These are phyloP conservation scores for Domatiomyces catenatus DNA, from an alignment of 2,329 filamentous ascomycete genomes.

Conservation along the genomic window DNA sequence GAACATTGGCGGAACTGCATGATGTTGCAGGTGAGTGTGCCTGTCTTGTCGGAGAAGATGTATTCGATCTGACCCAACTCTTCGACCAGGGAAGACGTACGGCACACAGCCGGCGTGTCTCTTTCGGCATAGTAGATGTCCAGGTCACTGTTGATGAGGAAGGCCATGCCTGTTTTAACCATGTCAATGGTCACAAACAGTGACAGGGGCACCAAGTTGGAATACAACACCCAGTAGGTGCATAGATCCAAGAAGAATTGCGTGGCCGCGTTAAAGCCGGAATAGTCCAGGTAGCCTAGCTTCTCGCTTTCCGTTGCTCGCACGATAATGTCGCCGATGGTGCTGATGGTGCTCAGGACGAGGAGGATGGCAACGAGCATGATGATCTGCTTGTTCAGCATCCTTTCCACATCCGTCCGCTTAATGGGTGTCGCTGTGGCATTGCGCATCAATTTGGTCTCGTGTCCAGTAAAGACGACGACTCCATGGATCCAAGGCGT, in stretches of 20 bases:
- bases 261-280: constrained; percentile 48
- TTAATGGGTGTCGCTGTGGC: constrained; percentile 96
- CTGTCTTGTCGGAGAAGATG: constrained; percentile 96
- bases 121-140: constrained; percentile 96
- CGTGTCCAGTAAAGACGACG: constrained; percentile 93
- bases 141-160: constrained; percentile 89
- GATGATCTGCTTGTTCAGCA: constrained; percentile 86
- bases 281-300: constrained; percentile 57
- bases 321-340: constrained; percentile 74
- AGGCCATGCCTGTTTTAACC: constrained; percentile 97
- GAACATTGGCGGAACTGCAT: constrained; percentile 97
- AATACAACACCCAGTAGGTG: constrained; percentile 97
- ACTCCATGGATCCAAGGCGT: constrained; percentile 94
- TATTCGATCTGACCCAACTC: constrained; percentile 97
- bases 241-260: constrained; percentile 90
- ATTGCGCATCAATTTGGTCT: constrained; percentile 98
- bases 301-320: constrained; percentile 47
- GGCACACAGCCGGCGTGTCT: constrained; percentile 87
- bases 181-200: constrained; percentile 95
- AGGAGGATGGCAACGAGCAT: constrained; percentile 76
- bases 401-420: constrained; percentile 83
- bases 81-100: constrained; percentile 91
- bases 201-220: constrained; percentile 88
- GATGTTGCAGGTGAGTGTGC: constrained; percentile 91
- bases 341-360: constrained; percentile 72